Evolutionary conservation across 345 rosid genomes (phyloP), one percentile per base, ranked within the genome.

Genomic region (Balakata baccata): DNA sequence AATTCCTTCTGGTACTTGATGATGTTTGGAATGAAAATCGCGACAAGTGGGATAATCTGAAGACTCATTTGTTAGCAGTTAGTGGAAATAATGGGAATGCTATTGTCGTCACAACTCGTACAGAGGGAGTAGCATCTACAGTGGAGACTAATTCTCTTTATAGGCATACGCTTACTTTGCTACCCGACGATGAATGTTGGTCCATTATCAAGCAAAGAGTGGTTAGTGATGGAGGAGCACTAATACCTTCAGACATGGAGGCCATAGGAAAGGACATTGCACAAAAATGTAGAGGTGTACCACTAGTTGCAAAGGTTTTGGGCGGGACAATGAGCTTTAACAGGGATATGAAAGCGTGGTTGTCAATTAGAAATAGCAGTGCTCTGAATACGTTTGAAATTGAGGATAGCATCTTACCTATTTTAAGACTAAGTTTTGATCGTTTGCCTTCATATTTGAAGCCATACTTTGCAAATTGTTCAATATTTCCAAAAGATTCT

Each of bases 51-150:
- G 29, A 47, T 7, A 22, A 13, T 37, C 59, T 81, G 6, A 66
- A 37, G 67, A 41, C 11, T 3, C 9, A 41, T 25, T 67, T 81
- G 73, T 10, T 13, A 14, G 50, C 17, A 9, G 22, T 71, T 16
- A 58, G 41, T 8, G 5, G 3, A 7, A 60, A 29, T 13, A 41
- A 46, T 11, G 72, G 77, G 22, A 45, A 41, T 51, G 63, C 37
- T 49, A 43, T 80, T 41, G 1, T 79, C 0, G 64, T 66, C 9
- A 79, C 81, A 7, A 79, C 81, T 41, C 78, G 71, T 4, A 73
- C 39, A 7, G 12, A 29, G 56, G 12, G 46, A 14, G 78, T 69
- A 4, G 81, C 81, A 6, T 18, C 1, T 10, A 23, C 16, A 2
- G 61, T 69, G 74, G 78, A 22, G 51, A 54, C 74, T 23, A 7